phyloP scores from a whole-genome alignment of 805 yeast species.

The Saccharomycopsis sp. region DNA sequence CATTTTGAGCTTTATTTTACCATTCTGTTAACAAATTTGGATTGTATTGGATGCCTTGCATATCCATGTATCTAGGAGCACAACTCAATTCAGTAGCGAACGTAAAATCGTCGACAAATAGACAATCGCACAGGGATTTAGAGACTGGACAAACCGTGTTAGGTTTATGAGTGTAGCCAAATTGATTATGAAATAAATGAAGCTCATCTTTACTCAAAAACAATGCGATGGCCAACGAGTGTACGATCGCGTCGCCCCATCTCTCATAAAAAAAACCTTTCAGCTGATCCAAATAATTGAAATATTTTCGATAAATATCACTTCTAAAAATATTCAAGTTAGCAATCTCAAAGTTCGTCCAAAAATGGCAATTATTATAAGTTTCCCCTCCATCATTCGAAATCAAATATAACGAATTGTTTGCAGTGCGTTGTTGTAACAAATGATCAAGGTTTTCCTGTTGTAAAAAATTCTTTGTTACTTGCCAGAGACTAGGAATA shows the following conservation, averaged over 20 bases:
- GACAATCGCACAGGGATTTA: constrained; percentile 69
- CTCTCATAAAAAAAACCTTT: constrained; percentile 71
- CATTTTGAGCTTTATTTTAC: too few species aligned
- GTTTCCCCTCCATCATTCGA: constrained; percentile 58
- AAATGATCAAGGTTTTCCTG: constrained; percentile 50
- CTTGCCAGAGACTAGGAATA: constrained; percentile 75
- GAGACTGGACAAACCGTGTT: constrained; percentile 51
- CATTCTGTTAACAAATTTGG: constrained; percentile 14
- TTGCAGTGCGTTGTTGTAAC: constrained; percentile 31
- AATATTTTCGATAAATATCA: constrained; percentile 47
- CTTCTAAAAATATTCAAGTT: constrained; percentile 50
- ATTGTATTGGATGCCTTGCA: constrained; percentile 10
- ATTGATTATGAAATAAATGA: constrained; percentile 49
- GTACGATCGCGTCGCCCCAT: constrained; percentile 79
- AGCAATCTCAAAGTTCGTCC: constrained; percentile 67
- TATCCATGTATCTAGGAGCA: constrained; percentile 29
- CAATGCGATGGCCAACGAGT: constrained; percentile 55
- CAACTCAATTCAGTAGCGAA: constrained; percentile 40
- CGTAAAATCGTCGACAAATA: constrained; percentile 66
- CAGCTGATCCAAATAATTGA: constrained; percentile 47
- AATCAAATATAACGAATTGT: constrained; percentile 61
- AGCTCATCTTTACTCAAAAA: constrained; percentile 44
- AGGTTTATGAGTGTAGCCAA: constrained; percentile 53
- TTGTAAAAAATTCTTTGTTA: constrained; percentile 53
- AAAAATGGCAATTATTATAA: constrained; percentile 51